Evolutionary conservation across 2,329 filamentous ascomycete species (phyloP).

Genomic region (Colletotrichum zoysiae): DNA sequence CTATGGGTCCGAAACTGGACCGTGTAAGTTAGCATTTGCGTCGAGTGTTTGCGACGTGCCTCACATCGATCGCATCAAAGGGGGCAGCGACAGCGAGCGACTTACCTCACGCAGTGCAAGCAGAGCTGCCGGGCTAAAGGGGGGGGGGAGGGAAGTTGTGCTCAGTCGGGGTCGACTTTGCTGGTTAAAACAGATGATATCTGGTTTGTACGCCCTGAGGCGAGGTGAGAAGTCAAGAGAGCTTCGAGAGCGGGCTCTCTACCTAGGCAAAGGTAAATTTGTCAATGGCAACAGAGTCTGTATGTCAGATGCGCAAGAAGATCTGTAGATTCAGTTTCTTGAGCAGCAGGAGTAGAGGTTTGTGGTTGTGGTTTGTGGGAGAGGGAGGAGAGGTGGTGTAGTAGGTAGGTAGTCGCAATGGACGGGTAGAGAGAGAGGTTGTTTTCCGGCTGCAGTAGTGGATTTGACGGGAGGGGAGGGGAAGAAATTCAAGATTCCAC

Average conservation of each 20-base stretch:
- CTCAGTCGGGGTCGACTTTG: slow-evolving; percentile 63
- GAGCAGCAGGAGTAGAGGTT: slow-evolving; percentile 11
- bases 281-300: slow-evolving; percentile 34
- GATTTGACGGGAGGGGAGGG: slow-evolving; percentile 39
- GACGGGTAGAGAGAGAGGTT: slow-evolving; percentile 34
- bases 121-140: slow-evolving; percentile 78
- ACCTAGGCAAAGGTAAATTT: slow-evolving; percentile 41
- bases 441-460: slow-evolving; percentile 38
- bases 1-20: slow-evolving; percentile 60
- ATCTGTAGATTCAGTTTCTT: slow-evolving; percentile 15
- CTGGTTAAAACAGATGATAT: slow-evolving; percentile 42
- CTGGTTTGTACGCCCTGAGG: slow-evolving; percentile 50
- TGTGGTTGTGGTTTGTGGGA: slow-evolving; percentile 13
- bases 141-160: slow-evolving; percentile 53
- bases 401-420: slow-evolving; percentile 21
- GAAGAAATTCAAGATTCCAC: slow-evolving; percentile 42
- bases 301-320: slow-evolving; percentile 32
- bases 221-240: slow-evolving; percentile 42
- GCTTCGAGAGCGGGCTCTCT: slow-evolving; percentile 32
- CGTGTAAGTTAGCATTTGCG: slow-evolving; percentile 46
- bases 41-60: slow-evolving; percentile 1
- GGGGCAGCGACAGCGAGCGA: slow-evolving; percentile 13
- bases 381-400: slow-evolving; percentile 2
- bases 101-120: slow-evolving; percentile 87
- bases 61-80: not conserved